These are phyloP conservation scores for Fennellomyces sp. DNA, from an alignment of 371 early-diverging fungal species.

Conservation along the genomic window DNA sequence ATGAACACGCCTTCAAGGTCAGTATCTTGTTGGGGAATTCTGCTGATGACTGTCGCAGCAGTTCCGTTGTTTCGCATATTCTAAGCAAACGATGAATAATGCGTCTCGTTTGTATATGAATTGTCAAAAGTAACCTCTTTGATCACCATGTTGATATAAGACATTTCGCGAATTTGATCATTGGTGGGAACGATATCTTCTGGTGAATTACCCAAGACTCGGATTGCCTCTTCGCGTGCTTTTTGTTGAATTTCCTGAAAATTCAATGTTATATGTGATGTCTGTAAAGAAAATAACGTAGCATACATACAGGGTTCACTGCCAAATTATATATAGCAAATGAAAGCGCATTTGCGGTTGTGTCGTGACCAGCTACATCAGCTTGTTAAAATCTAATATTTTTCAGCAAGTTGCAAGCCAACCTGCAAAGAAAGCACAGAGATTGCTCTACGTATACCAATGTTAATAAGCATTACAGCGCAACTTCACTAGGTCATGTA, in stretches of 20 bases:
- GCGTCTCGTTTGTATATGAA: neutral
- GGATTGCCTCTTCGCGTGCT: conserved; percentile 27
- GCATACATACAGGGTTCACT: conserved; percentile 22
- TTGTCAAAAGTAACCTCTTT: conserved; percentile 20
- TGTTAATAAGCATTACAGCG: neutral
- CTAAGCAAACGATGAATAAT: conserved; percentile 13
- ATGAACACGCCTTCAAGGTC: conserved; percentile 10
- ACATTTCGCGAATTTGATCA: conserved; percentile 16
- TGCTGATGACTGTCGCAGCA: neutral
- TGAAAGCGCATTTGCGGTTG: conserved; percentile 20
- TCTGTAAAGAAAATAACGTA: too few species aligned
- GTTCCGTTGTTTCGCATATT: conserved; percentile 39
- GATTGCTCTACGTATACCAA: conserved; percentile 14
- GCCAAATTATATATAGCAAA: conserved; percentile 25
- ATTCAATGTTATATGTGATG: neutral
- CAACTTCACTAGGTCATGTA: conserved; percentile 7
- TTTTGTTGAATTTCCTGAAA: conserved; percentile 24
- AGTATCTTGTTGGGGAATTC: conserved; percentile 7
- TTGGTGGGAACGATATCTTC: conserved; percentile 15
- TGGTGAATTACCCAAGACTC: conserved; percentile 19
- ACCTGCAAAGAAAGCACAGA: conserved; percentile 30
- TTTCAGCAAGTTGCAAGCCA: too few species aligned
- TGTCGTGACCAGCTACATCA: conserved; percentile 27
- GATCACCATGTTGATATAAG: conserved; percentile 17
- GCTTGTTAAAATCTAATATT: too few species aligned